These are phyloP conservation scores for Triangularia setosa DNA, from an alignment of 2,329 filamentous ascomycete genomes.

Conservation along the genomic window DNA sequence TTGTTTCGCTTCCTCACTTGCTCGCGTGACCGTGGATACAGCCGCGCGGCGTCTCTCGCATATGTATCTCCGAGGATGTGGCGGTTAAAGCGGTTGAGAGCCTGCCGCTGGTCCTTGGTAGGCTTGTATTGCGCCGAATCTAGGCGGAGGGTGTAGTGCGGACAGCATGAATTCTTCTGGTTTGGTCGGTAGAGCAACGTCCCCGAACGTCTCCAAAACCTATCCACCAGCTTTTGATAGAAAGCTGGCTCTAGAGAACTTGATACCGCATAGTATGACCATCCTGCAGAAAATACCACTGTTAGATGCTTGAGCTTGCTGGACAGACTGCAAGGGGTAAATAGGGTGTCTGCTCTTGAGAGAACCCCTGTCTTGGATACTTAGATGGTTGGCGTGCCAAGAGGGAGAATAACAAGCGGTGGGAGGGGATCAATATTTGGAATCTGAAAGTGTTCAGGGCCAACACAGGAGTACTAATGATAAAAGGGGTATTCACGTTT, in stretches of 20 bases:
- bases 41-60: conserved; percentile 57
- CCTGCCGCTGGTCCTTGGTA: conserved; percentile 68
- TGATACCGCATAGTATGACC: conserved; percentile 66
- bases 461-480: not conserved
- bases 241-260: conserved; percentile 58
- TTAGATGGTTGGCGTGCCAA: not conserved
- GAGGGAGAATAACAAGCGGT: not conserved
- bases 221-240: conserved; percentile 69
- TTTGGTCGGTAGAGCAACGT: conserved; percentile 74
- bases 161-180: conserved; percentile 78
- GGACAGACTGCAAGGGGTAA: not conserved
- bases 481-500: conserved; percentile 39
- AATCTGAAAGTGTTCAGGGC: not conserved
- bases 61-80: conserved; percentile 67
- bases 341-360: conserved; percentile 3
- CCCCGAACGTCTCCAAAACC: conserved; percentile 73
- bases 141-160: conserved; percentile 80
- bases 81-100: conserved; percentile 68
- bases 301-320: conserved; percentile 11
- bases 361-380: not conserved
- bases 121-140: conserved; percentile 63
- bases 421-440: not conserved
- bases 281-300: conserved; percentile 47
- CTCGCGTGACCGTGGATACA: conserved; percentile 64
- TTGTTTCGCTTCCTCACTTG: conserved; percentile 60